Evolutionary conservation across 805 yeast genomes (phyloP).

Genomic region (Saccharomycopsis javanensis): DNA sequence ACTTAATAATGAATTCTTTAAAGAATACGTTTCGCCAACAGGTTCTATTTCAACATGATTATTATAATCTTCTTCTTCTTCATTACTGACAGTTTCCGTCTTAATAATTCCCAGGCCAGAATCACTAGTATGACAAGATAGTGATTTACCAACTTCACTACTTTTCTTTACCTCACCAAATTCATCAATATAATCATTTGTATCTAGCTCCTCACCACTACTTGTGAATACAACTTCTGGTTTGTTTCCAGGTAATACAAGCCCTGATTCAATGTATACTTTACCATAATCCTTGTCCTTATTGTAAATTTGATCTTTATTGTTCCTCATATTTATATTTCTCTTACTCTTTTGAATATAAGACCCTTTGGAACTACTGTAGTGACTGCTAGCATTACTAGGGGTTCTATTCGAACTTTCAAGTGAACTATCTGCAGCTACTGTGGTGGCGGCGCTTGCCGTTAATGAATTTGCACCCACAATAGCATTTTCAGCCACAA

Average conservation of each 20-base stretch:
- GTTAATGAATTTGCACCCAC: not conserved
- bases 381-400: not conserved
- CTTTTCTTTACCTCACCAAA: constrained; percentile 28
- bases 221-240: not conserved
- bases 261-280: not conserved
- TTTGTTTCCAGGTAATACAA: not conserved
- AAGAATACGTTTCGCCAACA: not conserved
- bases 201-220: constrained; percentile 29
- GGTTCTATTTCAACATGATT: not conserved
- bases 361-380: not conserved
- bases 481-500: not conserved
- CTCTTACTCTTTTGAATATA: not conserved
- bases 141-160: not conserved
- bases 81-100: not conserved
- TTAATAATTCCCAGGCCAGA: not conserved
- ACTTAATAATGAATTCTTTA: not conserved
- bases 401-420: not conserved
- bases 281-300: not conserved
- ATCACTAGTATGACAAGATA: not conserved
- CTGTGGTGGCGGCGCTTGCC: not conserved
- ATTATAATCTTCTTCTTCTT: not conserved
- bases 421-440: not conserved
- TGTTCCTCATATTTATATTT: not conserved
- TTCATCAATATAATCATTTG: constrained; percentile 33
- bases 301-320: not conserved